Base-by-base conservation (phyloP, 2,329 filamentous ascomycete genomes). In the Volutella citrinella region DNA sequence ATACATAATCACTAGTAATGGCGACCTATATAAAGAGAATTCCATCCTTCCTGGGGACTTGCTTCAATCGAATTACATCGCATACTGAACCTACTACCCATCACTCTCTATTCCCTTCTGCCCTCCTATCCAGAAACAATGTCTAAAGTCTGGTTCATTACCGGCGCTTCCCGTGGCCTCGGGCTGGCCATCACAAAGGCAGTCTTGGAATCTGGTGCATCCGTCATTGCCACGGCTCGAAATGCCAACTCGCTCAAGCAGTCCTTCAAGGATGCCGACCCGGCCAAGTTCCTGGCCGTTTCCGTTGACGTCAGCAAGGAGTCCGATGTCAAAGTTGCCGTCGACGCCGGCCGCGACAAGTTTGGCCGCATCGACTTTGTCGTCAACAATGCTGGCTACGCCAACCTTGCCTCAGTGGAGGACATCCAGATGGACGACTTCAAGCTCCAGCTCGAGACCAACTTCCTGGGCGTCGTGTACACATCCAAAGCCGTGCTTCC, bases 301-400 rank as follows among this genome's bases (percentile, higher is more conserved):
- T 63, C 70, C 11, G 65, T 79, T 11, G 76, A 81, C 44, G 74
- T 80, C 0, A 72, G 68, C 1, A 68, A 71, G 4, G 68, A 76
- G 33, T 53, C 67, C 19, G 56, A 53, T 10, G 54, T 62, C 10
- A 27, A 52, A 8, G 34, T 53, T 3, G 54, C 61, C 2, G 54
- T 66, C 14, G 44, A 67, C 7, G 54, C 57, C 13, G 65, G 67
- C 0, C 20, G 57, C 2, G 54, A 65, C 4, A 69, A 68, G 29
- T 81, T 78, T 48, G 66, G 68, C 13, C 68, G 72, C 7, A 56
- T 82, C 27, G 76, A 82, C 49, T 69, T 80, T 2, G 70, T 80
- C 6, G 67, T 78, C 38, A 80, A 80, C 58, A 80, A 80, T 30
- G 76, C 76, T 5, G 78, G 76, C 4, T 80, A 78, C 38, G 71